A percentile compares a stretch with the other conserved stretches of the same genome.
These are phyloP conservation scores for Leptosphaerulina australis DNA, from an alignment of 2,329 filamentous ascomycete genomes.

Conservation along the genomic window DNA sequence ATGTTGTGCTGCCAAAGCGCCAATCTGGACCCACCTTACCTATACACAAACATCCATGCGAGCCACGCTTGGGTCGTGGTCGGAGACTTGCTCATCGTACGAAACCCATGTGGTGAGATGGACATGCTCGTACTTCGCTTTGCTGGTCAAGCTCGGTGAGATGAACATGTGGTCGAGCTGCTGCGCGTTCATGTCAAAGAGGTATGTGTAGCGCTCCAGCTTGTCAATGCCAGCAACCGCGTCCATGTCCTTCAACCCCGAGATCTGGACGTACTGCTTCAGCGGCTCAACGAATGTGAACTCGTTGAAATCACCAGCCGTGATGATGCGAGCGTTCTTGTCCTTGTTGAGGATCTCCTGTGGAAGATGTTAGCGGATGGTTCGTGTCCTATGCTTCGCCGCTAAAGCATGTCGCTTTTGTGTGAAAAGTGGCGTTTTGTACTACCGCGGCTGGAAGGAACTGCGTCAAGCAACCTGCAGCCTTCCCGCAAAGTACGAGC, in stretches of 20 bases:
- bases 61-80: constrained; percentile 73
- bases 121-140: constrained; percentile 66
- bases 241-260: constrained; percentile 67
- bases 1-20: neutral
- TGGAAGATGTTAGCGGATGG: constrained; percentile 38
- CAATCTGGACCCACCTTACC: neutral
- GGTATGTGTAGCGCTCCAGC: constrained; percentile 71
- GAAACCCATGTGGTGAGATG: constrained; percentile 72
- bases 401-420: constrained; percentile 14
- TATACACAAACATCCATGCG: constrained; percentile 64
- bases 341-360: constrained; percentile 62
- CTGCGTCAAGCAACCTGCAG: constrained; percentile 23
- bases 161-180: constrained; percentile 74
- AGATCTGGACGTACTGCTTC: constrained; percentile 58
- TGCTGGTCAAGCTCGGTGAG: constrained; percentile 58
- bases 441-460: constrained; percentile 12
- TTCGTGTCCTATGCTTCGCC: neutral
- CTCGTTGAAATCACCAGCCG: constrained; percentile 75
- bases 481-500: constrained; percentile 20
- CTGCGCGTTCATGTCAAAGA: constrained; percentile 72
- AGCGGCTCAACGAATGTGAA: constrained; percentile 68
- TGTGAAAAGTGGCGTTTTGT: constrained; percentile 25
- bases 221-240: constrained; percentile 60
- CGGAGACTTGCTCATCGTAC: constrained; percentile 61
- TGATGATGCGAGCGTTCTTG: constrained; percentile 62